These are phyloP conservation scores for Geotrichum aggregatum DNA, from an alignment of 1,139 yeast genomes.

Conservation along the genomic window DNA sequence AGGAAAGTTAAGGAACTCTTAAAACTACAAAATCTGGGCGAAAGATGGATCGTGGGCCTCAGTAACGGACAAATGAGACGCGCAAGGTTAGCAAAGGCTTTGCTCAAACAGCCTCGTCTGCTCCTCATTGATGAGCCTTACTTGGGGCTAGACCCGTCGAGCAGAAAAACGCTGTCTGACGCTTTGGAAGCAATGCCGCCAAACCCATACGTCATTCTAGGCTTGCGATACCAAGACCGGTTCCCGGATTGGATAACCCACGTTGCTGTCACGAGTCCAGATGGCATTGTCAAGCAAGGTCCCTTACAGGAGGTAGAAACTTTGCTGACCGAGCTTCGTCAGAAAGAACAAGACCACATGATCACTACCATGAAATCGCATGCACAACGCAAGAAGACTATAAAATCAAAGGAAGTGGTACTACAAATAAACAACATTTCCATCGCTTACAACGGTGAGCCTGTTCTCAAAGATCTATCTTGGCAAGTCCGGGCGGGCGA, in stretches of 20 bases:
- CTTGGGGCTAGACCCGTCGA: constrained; percentile 79
- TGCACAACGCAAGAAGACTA: neutral
- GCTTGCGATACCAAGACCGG: constrained; percentile 69
- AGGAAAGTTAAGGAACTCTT: constrained; percentile 48
- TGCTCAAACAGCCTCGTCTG: constrained; percentile 61
- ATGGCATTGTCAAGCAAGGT: constrained; percentile 54
- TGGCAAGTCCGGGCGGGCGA: constrained; percentile 72
- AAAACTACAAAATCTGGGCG: constrained; percentile 52
- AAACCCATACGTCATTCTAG: constrained; percentile 54
- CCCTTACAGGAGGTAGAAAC: constrained; percentile 37
- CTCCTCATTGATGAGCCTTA: constrained; percentile 86
- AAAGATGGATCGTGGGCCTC: constrained; percentile 78
- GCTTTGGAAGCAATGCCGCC: constrained; percentile 44
- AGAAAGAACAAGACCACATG: constrained; percentile 19
- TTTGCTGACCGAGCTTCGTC: constrained; percentile 35
- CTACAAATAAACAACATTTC: constrained; percentile 62
- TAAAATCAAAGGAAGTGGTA: constrained; percentile 30
- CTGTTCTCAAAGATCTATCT: constrained; percentile 54
- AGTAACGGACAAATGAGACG: constrained; percentile 93
- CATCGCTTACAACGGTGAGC: constrained; percentile 60
- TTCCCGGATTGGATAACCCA: constrained; percentile 78
- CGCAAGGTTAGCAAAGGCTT: constrained; percentile 74
- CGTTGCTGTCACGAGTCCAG: constrained; percentile 55
- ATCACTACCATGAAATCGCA: constrained; percentile 1
- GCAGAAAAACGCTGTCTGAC: constrained; percentile 56